These are phyloP conservation scores for Exophiala alcalophila DNA, from an alignment of 2,329 filamentous ascomycete genomes.

Conservation along the genomic window DNA sequence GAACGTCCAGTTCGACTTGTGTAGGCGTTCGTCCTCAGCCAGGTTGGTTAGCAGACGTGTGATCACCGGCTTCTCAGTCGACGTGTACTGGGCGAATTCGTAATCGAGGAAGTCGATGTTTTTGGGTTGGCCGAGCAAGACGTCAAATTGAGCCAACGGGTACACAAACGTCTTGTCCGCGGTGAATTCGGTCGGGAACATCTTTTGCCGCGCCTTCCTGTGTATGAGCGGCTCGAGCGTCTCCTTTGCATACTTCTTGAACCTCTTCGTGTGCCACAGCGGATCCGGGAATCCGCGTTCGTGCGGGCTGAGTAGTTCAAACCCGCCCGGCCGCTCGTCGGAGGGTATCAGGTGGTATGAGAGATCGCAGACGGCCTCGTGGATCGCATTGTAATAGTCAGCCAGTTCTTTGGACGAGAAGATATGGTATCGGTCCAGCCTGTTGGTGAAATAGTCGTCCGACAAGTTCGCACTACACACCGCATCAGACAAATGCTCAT, in stretches of 20 bases:
- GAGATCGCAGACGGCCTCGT: conserved; percentile 71
- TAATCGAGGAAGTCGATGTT: conserved; percentile 27
- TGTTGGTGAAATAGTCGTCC: conserved; percentile 91
- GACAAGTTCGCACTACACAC: conserved; percentile 75
- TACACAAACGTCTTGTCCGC: conserved; percentile 71
- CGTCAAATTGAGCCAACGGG: conserved; percentile 81
- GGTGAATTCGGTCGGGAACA: conserved; percentile 31
- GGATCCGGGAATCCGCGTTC: conserved; percentile 29
- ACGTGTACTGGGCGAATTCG: conserved; percentile 54
- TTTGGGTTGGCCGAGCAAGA: conserved; percentile 56
- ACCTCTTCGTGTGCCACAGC: conserved; percentile 41
- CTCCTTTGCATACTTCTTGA: conserved; percentile 65
- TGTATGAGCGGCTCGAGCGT: conserved; percentile 66
- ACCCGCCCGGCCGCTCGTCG: conserved; percentile 53
- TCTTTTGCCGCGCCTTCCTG: conserved; percentile 30
- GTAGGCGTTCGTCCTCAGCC: conserved; percentile 57
- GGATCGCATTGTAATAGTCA: conserved; percentile 76
- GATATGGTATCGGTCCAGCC: conserved; percentile 90
- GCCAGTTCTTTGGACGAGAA: conserved; percentile 77
- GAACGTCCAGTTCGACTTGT: conserved; percentile 82
- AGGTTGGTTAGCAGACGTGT: conserved; percentile 70
- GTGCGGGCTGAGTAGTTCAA: conserved; percentile 44
- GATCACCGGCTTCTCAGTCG: conserved; percentile 83
- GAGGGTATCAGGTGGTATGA: conserved; percentile 73
- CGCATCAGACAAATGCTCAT: conserved; percentile 10